Percentiles rank a stretch among this genome's conserved stretches.
These are phyloP conservation scores for Boletellus dicymbophilus DNA, from an alignment of 1,284 basidiomycete genomes.

Conservation along the genomic window DNA sequence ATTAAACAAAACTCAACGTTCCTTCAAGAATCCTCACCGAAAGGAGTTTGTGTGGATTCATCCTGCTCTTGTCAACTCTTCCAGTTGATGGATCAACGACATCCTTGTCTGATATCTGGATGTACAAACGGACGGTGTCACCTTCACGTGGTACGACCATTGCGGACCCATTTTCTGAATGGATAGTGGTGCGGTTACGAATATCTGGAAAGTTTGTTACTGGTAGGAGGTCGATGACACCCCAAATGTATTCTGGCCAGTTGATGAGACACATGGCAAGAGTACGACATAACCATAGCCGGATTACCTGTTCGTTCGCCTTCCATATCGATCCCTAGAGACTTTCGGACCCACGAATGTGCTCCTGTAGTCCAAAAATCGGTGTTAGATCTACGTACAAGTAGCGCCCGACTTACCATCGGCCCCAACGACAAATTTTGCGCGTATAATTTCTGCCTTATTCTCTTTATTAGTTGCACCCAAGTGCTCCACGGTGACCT, in stretches of 20 bases:
- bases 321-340: constrained; percentile 70
- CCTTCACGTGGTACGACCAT: constrained; percentile 81
- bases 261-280: not conserved
- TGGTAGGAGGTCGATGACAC: constrained; percentile 72
- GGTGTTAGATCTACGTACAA: not conserved
- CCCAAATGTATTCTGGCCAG: constrained; percentile 69
- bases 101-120: constrained; percentile 62
- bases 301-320: constrained; percentile 63
- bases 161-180: constrained; percentile 62
- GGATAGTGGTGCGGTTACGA: constrained; percentile 62
- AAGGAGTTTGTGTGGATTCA: constrained; percentile 63
- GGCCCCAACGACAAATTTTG: constrained; percentile 64
- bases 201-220: constrained; percentile 84
- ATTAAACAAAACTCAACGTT: not conserved
- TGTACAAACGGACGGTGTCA: constrained; percentile 73
- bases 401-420: constrained; percentile 44
- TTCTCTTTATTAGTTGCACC: constrained; percentile 29
- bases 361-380: constrained; percentile 47
- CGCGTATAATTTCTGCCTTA: constrained; percentile 27
- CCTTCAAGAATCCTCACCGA: constrained; percentile 39
- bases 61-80: constrained; percentile 61
- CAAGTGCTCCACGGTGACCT: constrained; percentile 45
- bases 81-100: constrained; percentile 51
- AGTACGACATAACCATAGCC: not conserved
- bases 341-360: constrained; percentile 80